Evolutionary conservation across 139 green algal species (phyloP), one percentile per base, ranked within the genome.

Genomic region (Coccomyxa sp.): DNA sequence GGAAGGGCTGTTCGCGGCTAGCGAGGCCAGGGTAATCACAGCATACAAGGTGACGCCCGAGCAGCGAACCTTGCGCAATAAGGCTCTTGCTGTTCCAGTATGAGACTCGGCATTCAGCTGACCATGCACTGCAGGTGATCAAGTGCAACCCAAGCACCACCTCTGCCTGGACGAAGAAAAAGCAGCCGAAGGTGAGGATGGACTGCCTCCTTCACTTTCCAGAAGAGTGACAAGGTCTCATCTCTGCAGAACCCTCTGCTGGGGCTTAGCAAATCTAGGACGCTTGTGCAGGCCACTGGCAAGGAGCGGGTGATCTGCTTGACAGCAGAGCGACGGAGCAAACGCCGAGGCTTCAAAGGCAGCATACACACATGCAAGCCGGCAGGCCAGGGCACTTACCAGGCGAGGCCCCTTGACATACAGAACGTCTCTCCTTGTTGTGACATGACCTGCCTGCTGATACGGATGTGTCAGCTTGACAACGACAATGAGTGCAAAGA

Each of bases 301-400:
- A 90, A 89, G 75, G 64, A 82, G 40, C 79, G 84, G 12, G 76
- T 90, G 16, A 69, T 90, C 22, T 89, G 84, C 82, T 35, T 90
- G 12, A 90, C 86, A 6, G 84, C 83, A 31, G 82, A 90, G 74
- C 77, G 86, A 1, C 76, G 86, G 72, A 75, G 39, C 41, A 79
- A 76, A 40, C 74, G 75, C 38, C 82, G 79, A 8, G 86, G 82
- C 16, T 90, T 89, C 79, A 87, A 84, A 72, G 79, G 36, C 24
- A 34, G 24, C 29, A 55, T 37, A 6, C 71, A 55, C 10, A 38
- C 33, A 36, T 35, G 69, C 69, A 74, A 36, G 9, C 5, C 69
- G 31, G 34, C 69, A 44, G 69, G 33, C 10, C 31, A 39, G 40
- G 31, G 35, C 31, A 27, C 69, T 74, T 36, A 36, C 69, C 33